Conservation (phyloP, 2,329 filamentous ascomycete species). For the Colletotrichum noveboracense region DNA sequence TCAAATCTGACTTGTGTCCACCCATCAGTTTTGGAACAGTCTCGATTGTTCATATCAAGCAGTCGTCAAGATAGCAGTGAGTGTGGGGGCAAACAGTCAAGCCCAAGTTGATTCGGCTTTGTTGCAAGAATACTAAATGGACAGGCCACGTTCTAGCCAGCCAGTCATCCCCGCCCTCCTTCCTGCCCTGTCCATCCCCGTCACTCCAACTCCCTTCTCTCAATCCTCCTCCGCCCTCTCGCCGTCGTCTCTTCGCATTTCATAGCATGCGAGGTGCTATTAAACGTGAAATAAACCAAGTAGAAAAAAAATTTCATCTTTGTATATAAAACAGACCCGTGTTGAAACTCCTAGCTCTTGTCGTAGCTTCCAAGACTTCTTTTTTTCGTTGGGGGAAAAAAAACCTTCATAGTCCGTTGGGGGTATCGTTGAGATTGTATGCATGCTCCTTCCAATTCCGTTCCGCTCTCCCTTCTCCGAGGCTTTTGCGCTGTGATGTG, state of each 20-base stretch:
- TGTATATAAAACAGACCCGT: constrained; percentile 12
- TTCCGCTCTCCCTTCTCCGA: constrained; percentile 23
- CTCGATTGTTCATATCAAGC: neutral
- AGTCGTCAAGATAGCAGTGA: neutral
- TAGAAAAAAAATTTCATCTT: neutral
- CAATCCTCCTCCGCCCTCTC: neutral
- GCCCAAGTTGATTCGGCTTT: constrained; percentile 14
- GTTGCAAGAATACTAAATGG: neutral
- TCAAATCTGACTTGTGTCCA: neutral
- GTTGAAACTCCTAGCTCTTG: constrained; percentile 20
- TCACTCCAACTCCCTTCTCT: neutral
- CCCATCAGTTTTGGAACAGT: neutral
- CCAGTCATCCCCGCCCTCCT: neutral
- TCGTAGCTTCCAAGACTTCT: constrained; percentile 1
- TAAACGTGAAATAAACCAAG: neutral
- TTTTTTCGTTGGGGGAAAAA: constrained; percentile 19
- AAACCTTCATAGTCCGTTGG: constrained; percentile 23
- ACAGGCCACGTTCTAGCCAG: neutral
- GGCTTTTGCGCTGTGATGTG: constrained; percentile 24
- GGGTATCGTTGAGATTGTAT: constrained; percentile 49
- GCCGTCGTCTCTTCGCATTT: neutral
- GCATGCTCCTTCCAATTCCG: constrained; percentile 25
- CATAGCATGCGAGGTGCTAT: constrained; percentile 4
- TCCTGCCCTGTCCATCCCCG: neutral
- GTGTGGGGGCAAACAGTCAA: neutral